Base-by-base conservation (phyloP, 2,329 filamentous ascomycete genomes). In the Arachnomyces sp. region DNA sequence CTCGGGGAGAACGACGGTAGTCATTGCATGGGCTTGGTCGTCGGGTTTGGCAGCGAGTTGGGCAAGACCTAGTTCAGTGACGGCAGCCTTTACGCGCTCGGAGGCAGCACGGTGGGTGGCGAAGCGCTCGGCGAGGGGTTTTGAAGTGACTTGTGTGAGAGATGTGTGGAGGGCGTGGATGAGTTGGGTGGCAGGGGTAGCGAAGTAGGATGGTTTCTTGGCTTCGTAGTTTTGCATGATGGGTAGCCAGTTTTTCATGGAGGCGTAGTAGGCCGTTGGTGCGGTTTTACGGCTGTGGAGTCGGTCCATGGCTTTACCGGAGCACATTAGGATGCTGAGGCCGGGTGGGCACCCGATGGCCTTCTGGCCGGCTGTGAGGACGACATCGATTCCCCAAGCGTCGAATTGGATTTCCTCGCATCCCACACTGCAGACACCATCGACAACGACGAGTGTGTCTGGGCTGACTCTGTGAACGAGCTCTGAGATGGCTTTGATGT, bases 201-300 rank as follows among this genome's bases (percentile, higher is more conserved):
- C 92, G 59, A 98, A 98, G 73, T 98, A 98, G 2, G 88, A 94
- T 29, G 92, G 80, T 72, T 96, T 98, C 73, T 89, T 87, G 49
- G 87, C 86, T 71, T 98, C 92, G 67, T 98, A 98, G 70, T 95
- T 96, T 70, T 92, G 81, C 90, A 98, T 96, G 66, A 98, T 92
- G 34, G 90, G 90, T 42, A 89, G 72, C 92, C 92, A 98, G 69
- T 96, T 96, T 74, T 88, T 89, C 74, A 95, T 86, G 9, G 86
- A 94, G 40, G 86, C 89, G 66, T 95, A 98, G 75, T 96, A 98
- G 15, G 88, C 85, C 14, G 80, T 75, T 1, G 89, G 86, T 9
- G 84, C 83, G 8, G 80, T 82, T 72, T 90, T 90, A 60, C 92
- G 78, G 54, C 73, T 76, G 66, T 90, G 79, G 66, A 93, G 84